phyloP scores from a whole-genome alignment of 768 basidiomycete genomes.

The Leccinellum albellum region DNA sequence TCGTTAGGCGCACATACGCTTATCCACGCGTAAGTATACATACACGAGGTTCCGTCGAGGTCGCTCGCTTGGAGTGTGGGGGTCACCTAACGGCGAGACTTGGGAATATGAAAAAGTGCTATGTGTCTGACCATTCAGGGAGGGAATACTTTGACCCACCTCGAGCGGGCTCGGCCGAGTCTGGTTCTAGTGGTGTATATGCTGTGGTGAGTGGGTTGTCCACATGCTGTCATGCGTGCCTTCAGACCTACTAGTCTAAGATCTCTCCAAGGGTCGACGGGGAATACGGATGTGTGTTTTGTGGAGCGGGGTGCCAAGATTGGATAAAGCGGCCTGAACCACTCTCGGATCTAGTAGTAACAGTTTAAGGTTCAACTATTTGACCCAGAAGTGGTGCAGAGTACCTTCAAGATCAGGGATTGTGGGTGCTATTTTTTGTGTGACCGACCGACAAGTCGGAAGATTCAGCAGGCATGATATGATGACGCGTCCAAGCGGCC shows the following conservation, averaged over 20 bases:
- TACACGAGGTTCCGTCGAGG: conserved; percentile 11
- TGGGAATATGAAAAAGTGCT: background rate
- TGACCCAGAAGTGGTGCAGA: background rate
- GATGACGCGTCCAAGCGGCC: background rate
- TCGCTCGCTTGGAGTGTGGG: conserved; percentile 1
- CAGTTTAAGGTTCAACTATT: background rate
- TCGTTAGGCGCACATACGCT: background rate
- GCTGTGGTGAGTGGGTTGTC: background rate
- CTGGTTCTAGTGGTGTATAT: background rate
- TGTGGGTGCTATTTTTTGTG: background rate
- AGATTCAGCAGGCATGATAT: background rate
- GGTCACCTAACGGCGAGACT: background rate
- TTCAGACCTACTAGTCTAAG: background rate
- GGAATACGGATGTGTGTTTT: background rate
- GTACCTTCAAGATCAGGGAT: background rate
- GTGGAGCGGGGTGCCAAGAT: background rate
- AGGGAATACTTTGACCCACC: background rate
- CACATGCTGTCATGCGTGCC: background rate
- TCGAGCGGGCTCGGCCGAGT: background rate
- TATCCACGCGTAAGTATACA: background rate
- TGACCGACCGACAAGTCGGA: background rate
- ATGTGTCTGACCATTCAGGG: background rate
- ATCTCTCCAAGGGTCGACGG: background rate
- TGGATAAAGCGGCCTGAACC: background rate
- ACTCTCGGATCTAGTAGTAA: background rate